Base-by-base conservation (phyloP, 1,284 basidiomycete species). In the Ganoderma leucocontextum region DNA sequence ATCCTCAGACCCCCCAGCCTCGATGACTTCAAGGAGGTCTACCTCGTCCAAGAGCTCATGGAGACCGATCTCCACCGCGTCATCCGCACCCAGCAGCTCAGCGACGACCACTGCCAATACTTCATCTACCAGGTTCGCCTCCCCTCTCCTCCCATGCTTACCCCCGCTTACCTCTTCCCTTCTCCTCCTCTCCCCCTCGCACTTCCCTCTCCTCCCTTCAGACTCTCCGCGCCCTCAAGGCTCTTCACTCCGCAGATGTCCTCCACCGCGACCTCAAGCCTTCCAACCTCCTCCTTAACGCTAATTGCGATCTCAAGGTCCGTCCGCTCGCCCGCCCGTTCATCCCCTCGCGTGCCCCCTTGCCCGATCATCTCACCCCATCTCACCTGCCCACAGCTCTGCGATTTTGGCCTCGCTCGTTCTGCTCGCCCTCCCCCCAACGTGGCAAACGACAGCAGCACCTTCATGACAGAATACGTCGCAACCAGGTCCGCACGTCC, bases 401-500 rank as follows among this genome's bases (percentile, higher is more conserved):
- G 96, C 79, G 95, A 98, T 78, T 97, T 98, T 80, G 96, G 96
- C 19, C 89, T 97, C 22, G 96, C 96, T 0, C 89, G 95, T 61
- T 94, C 92, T 2, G 91, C 93, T 9, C 87, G 89, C 55, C 93
- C 92, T 0, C 92, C 92, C 8, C 94, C 94, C 2, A 91, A 94
- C 74, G 88, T 91, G 4, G 92, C 89, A 15, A 89, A 94, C 70
- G 94, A 95, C 72, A 93, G 90, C 66, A 92, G 90, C 74, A 95
- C 94, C 0, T 96, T 96, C 81, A 95, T 97, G 93, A 97, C 95
- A 0, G 96, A 97, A 87, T 96, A 96, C 74, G 95, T 96, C 42
- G 95, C 95, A 7, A 96, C 96, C 33, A 86, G 91, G 88, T 91
- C 42, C 41, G 59, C 55, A n/a, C 49, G 13, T 39, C 33, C 60